These are phyloP conservation scores for Albugo laibachii DNA, from an alignment of 352 stramenopile genomes.

Conservation along the genomic window DNA sequence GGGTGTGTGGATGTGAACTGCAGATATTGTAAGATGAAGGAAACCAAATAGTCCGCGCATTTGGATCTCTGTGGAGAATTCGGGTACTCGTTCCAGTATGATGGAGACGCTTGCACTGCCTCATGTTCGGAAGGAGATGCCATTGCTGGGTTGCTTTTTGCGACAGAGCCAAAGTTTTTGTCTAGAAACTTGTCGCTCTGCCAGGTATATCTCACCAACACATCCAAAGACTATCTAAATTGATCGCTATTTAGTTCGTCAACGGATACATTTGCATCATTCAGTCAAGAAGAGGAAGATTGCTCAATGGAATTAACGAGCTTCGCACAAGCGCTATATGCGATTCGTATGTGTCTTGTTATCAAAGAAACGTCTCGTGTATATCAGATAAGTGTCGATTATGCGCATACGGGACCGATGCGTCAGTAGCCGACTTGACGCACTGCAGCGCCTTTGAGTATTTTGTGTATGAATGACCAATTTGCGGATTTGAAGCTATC, in stretches of 20 bases:
- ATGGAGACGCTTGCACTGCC: conserved; percentile 5
- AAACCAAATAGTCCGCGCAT: conserved; percentile 14
- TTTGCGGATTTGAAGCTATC: no score
- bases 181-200: conserved; percentile 9
- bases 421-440: no score
- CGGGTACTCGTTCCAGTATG: conserved; percentile 5
- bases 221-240: background rate
- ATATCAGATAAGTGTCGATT: conserved; percentile 10
- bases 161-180: conserved; percentile 5
- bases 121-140: conserved; percentile 4
- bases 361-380: conserved; percentile 8
- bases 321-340: background rate
- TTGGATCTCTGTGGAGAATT: conserved; percentile 14
- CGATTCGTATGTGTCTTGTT: conserved; percentile 7
- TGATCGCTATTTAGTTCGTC: background rate
- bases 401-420: conserved; percentile 1
- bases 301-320: no score
- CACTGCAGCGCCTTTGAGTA: no score
- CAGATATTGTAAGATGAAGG: conserved; percentile 17
- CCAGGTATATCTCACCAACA: background rate
- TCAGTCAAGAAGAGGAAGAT: no score
- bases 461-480: no score
- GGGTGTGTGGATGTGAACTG: conserved; percentile 19
- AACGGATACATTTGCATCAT: no score
- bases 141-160: conserved; percentile 4